Conservation (phyloP, 2,329 filamentous ascomycete species). For the Pseudohalonectria lignicola region DNA sequence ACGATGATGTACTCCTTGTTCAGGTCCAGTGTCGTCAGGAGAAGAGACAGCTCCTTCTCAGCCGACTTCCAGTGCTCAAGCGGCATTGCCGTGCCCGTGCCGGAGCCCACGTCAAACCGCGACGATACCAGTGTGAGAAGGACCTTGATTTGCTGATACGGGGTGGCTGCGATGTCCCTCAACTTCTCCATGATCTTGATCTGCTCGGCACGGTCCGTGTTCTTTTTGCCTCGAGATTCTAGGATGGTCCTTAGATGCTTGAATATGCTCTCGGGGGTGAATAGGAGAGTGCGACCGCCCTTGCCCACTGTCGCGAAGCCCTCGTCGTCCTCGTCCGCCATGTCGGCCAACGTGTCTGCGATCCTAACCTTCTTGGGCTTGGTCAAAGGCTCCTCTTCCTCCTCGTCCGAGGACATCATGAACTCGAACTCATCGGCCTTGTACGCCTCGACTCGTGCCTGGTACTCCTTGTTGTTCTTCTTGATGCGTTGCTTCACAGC, state of each 20-base stretch:
- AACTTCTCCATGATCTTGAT: constrained; percentile 98
- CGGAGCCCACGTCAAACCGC: constrained; percentile 82
- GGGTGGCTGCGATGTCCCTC: constrained; percentile 73
- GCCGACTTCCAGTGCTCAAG: constrained; percentile 96
- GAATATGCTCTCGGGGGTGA: constrained; percentile 95
- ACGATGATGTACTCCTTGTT: constrained; percentile 76
- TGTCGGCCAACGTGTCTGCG: constrained; percentile 32
- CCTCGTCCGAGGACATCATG: constrained; percentile 77
- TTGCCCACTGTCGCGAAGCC: constrained; percentile 84
- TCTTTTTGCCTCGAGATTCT: constrained; percentile 97
- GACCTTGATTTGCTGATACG: constrained; percentile 90
- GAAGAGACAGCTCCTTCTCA: constrained; percentile 69
- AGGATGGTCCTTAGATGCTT: constrained; percentile 91
- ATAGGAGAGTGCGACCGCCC: constrained; percentile 79
- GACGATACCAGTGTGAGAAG: constrained; percentile 87
- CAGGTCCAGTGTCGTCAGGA: constrained; percentile 69
- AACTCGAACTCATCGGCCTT: constrained; percentile 74
- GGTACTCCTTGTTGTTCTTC: constrained; percentile 96
- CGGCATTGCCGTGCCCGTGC: constrained; percentile 71
- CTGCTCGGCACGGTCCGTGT: constrained; percentile 89
- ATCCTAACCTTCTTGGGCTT: constrained; percentile 37
- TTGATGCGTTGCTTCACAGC: constrained; percentile 96
- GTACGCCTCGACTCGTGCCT: constrained; percentile 78
- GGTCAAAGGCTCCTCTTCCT: constrained; percentile 30
- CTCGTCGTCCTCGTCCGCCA: constrained; percentile 59